A percentile compares a stretch with the other conserved stretches of the same genome.
Evolutionary conservation across 2,329 filamentous ascomycete species (phyloP).

Genomic region (Calcarisporium arbuscula): DNA sequence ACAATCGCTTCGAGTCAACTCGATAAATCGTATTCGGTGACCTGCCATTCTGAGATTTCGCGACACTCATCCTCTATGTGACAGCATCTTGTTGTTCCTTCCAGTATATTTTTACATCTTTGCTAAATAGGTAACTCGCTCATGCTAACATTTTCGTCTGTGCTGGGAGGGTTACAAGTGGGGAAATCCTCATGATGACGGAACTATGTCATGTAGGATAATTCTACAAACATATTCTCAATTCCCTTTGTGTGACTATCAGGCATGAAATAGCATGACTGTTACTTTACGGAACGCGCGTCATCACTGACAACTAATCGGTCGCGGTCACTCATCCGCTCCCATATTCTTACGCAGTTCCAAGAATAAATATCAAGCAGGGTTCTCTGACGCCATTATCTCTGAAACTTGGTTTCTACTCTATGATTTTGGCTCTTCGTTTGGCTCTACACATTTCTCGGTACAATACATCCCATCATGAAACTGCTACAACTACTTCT

Average conservation of each 20-base stretch:
- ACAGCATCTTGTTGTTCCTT: too few species aligned
- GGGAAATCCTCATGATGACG: too few species aligned
- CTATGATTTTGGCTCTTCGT: slow-evolving; percentile 53
- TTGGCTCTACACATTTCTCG: slow-evolving; percentile 59
- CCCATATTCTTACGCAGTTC: slow-evolving; percentile 46
- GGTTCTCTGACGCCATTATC: slow-evolving; percentile 55
- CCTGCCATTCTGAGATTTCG: too few species aligned
- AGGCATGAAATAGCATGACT: neutral
- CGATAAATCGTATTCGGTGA: too few species aligned
- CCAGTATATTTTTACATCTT: too few species aligned
- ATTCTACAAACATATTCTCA: neutral
- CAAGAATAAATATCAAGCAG: slow-evolving; percentile 45
- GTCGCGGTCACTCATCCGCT: slow-evolving; percentile 49
- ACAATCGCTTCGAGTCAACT: slow-evolving; percentile 22
- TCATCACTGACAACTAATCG: slow-evolving; percentile 47
- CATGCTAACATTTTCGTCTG: too few species aligned
- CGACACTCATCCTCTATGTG: too few species aligned
- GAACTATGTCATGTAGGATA: too few species aligned
- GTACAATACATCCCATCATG: too few species aligned
- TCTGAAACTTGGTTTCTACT: slow-evolving; percentile 16
- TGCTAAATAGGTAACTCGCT: too few species aligned
- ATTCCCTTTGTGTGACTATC: neutral
- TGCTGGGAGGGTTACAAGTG: too few species aligned
- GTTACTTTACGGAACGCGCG: slow-evolving; percentile 19
- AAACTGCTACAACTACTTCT: too few species aligned